These are phyloP conservation scores for Sclerotinia nivalis DNA, from an alignment of 2,329 filamentous ascomycete genomes.

Conservation along the genomic window DNA sequence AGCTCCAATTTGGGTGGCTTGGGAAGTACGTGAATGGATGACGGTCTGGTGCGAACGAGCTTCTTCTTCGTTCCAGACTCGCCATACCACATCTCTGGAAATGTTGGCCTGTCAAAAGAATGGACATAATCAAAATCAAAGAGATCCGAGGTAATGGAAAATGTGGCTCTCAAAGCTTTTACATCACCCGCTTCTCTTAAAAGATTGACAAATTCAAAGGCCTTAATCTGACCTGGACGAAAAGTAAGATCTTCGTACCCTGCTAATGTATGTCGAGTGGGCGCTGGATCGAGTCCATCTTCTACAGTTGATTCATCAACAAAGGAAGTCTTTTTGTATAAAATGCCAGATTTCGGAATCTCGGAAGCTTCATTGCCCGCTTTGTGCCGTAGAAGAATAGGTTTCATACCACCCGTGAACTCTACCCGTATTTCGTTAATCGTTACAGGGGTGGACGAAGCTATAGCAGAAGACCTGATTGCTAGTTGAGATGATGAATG, in stretches of 20 bases:
- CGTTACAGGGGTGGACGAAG: constrained; percentile 52
- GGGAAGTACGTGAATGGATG: constrained; percentile 72
- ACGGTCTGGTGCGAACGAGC: constrained; percentile 51
- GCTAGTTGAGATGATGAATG: constrained; percentile 57
- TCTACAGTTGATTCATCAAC: constrained; percentile 26
- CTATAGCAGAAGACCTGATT: constrained; percentile 57
- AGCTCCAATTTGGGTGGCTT: constrained; percentile 92
- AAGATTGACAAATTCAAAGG: constrained; percentile 70
- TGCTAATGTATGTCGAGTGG: constrained; percentile 46
- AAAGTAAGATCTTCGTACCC: constrained; percentile 67
- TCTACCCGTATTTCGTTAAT: constrained; percentile 54
- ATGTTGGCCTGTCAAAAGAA: constrained; percentile 49
- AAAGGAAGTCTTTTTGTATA: constrained; percentile 32
- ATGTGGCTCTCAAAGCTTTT: constrained; percentile 61
- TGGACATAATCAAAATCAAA: constrained; percentile 70
- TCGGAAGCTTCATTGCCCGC: constrained; percentile 8
- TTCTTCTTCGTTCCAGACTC: constrained; percentile 48
- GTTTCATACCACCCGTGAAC: constrained; percentile 59
- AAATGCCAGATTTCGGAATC: constrained; percentile 1
- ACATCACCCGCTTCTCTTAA: constrained; percentile 82
- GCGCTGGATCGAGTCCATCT: constrained; percentile 23
- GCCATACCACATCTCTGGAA: constrained; percentile 53
- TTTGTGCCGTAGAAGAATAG: constrained; percentile 50
- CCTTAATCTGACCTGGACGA: constrained; percentile 63
- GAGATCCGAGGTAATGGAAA: constrained; percentile 62